Evolutionary conservation across 768 basidiomycete genomes (phyloP), one percentile per base, ranked within the genome.

Genomic region (Pholiota conissans): DNA sequence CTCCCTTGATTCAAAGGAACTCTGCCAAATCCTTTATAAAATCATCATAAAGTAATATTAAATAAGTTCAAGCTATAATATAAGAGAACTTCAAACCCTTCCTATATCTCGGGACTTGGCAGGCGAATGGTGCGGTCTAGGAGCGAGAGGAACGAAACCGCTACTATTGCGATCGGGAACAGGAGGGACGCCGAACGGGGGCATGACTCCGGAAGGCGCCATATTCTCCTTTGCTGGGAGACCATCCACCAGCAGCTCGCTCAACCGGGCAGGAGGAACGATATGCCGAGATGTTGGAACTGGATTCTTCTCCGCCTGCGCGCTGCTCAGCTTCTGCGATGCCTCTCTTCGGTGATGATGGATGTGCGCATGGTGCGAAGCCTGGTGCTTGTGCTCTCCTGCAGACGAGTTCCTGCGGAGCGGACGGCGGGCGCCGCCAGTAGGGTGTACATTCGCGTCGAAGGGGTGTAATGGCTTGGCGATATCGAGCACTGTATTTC

Each of bases 331-430:
- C 10, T 24, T 29, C 49, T 49, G 22, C 28, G 16, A 32, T 24
- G 6, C 52, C 26, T 10, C 27, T 24, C 30, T 18, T 47, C 14
- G 35, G 35, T n/a, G 55, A 6, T 6, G 7, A 32, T 6, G 6
- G 30, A 6, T 13, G 26, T 53, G 47, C 9, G 22, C 30, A 55
- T 42, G 34, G 13, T 11, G 28, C 24, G 26, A 14, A 22, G 57
- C 20, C 13, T 37, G 49, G 27, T 47, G 24, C 11, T 57, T 58
- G 13, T 53, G 49, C 32, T 64, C 63, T 9, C 62, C 64, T 24
- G 58, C 64, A 22, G 64, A 64, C 0, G 60, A 64, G 22, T 63
- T 63, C 39, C 67, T 57, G 14, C 64, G 61, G 30, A 46, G 62
- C 5, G 40, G 57, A 30, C 14, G 28, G 35, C 6, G 5, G 59